Evolutionary conservation across 805 yeast genomes (phyloP).

Genomic region (Soucietia sequanensis): DNA sequence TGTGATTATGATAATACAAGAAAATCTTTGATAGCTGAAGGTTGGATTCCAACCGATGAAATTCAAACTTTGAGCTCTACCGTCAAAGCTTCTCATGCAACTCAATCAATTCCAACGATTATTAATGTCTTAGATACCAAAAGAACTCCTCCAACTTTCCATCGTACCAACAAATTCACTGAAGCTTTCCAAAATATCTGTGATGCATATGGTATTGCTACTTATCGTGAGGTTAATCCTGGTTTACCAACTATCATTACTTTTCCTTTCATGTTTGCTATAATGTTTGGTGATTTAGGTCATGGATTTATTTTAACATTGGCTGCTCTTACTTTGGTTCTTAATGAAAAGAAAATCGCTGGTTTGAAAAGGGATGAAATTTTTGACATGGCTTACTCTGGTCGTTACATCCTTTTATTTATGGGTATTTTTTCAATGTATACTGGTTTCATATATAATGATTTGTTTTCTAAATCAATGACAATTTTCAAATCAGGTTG

Average conservation of each 20-base stretch:
- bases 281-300: slow-evolving; percentile 82
- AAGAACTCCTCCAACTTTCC: slow-evolving; percentile 70
- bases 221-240: slow-evolving; percentile 73
- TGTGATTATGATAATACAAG: slow-evolving; percentile 82
- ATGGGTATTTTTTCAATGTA: slow-evolving; percentile 76
- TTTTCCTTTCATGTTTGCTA: slow-evolving; percentile 80
- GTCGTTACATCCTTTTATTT: slow-evolving; percentile 63
- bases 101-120: slow-evolving; percentile 49
- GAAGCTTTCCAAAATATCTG: slow-evolving; percentile 66
- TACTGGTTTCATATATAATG: slow-evolving; percentile 73
- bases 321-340: slow-evolving; percentile 54
- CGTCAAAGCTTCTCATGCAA: slow-evolving; percentile 61
- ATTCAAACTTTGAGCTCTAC: slow-evolving; percentile 62
- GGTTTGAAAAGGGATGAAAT: slow-evolving; percentile 65
- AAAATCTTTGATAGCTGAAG: slow-evolving; percentile 88
- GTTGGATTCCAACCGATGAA: slow-evolving; percentile 91
- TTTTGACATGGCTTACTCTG: slow-evolving; percentile 73
- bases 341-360: slow-evolving; percentile 52
- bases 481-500: slow-evolving; percentile 68
- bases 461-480: slow-evolving; percentile 68
- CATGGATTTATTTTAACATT: slow-evolving; percentile 66
- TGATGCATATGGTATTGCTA: slow-evolving; percentile 78
- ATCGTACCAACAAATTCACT: slow-evolving; percentile 68
- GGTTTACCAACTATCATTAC: slow-evolving; percentile 74
- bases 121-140: slow-evolving; percentile 60